Evolutionary conservation across 345 rosid genomes (phyloP), one percentile per base, ranked within the genome.

Genomic region (Rubroshorea leprosula): DNA sequence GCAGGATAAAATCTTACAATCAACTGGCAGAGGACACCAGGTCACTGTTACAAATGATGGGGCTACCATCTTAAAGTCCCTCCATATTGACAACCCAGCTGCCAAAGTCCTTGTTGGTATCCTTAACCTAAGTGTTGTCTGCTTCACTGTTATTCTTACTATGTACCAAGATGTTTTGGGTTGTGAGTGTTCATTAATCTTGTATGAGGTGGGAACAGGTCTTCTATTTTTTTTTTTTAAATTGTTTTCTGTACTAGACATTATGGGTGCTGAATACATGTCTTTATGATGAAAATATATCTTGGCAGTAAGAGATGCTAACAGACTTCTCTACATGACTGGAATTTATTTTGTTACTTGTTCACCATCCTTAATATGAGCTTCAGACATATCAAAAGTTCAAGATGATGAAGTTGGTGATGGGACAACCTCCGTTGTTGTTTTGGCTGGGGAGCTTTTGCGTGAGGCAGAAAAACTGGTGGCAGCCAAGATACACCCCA

Each of bases 341-440:
- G 31, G 31, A 3, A 27, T 27, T 27, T 27, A 3, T 27, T 27
- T 27, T 27, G 5, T 27, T 27, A 3, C 31, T 27, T 27, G 31
- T 4, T 27, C 31, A 27, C 31, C 4, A 27, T 27, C 31, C 68
- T 65, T 70, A 47, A 65, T 44, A 7, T 14, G 2, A 62, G 21
- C 20, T 62, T 27, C 58, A 62, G 99, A 93, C 63, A 93, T 93
- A 60, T 93, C 99, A 11, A 93, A 93, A 83, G 99, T 89, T 60
- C 99, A 93, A 75, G 99, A 93, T 71, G 99, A 93, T 62, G 99
- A 93, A 81, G 99, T 93, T 58, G 99, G 99, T 62, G 99, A 93
- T 68, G 99, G 99, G 50, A 93, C 97, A 62, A 93, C 99, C 51
- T 93, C 97, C 49, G 99, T 93, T 64, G 99, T 87, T 72, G 96